Base-by-base conservation (phyloP, 805 yeast species). In the Zygosaccharomyces kombuchaensis region DNA sequence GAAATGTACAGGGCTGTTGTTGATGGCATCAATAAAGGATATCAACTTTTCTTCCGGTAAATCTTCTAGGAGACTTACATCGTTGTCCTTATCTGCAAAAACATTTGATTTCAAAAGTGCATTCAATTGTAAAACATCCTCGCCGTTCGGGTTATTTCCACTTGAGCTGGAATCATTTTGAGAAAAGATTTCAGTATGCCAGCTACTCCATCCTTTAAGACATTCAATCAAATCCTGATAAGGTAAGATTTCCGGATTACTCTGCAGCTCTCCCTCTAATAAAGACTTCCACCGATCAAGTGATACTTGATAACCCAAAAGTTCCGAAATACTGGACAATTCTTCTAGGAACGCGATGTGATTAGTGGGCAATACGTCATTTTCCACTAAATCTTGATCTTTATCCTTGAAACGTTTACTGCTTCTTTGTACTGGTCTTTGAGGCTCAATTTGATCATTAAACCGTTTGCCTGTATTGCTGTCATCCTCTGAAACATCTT, bases 391-490 rank as follows among this genome's bases (percentile, higher is more conserved):
- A 8, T 47, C 58, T 9, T 50, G 52, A 8, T 65, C 67, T 22
- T 56, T 60, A 14, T 63, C 69, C 36, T 66, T 63, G 41, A 68
- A 64, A 19, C 76, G 52, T 51, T 73, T 74, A 46, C 76, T 73
- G 7, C 66, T 54, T 48, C 75, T 55, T 40, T 66, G 71, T 9
- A 60, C 60, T 4, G 56, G 53, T 30, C 56, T 35, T 50, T 51
- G 38, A 9, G 45, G 29, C 5, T 54, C 62, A 1, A 40, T 12
- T n/a, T 31, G 62, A 5, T 54, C 58, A 5, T 50, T 55, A 42
- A 53, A 44, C 44, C 57, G 38, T 45, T 45, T 55, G 37, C 31
- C 57, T 50, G 23, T 30, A 26, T 32, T 51, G 7, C 31, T 13
- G 6, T 51, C 43, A 7, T 27, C 36, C 6, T 43, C 38, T 19